Base-by-base conservation (phyloP, 805 yeast species). In the Candida succiphila region DNA sequence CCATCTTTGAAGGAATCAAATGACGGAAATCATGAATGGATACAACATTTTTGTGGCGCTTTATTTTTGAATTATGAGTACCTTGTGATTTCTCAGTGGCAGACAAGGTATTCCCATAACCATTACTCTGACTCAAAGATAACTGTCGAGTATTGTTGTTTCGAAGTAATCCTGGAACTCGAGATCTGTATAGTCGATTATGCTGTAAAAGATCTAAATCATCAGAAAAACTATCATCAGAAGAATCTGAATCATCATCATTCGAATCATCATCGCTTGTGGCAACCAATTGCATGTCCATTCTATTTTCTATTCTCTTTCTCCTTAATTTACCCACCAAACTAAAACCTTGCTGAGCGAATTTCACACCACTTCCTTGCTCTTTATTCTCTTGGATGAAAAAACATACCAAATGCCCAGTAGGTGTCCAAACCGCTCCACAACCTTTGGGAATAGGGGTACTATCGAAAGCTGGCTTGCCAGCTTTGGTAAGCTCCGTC, bases 381-480 rank as follows among this genome's bases (percentile, higher is more conserved):
- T 58, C 60, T 26, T 61, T 57, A 47, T 58, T 61, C 30, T 58
- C 65, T 32, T 71, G 72, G 8, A 79, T 70, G 56, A 85, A 86
- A 47, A 88, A 88, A 49, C 95, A 84, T 1, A 88, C 79, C 32
- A 88, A 60, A 37, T 74, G 74, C 0, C 96, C 96, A 3, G 73
- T 69, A 10, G 75, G 68, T 0, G 94, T 67, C 95, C 96, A 88
- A 2, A 74, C 63, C 0, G 95, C 96, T 8, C 96, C 96, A 60
- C 95, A 88, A 8, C 87, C 92, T 49, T 84, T 87, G 0, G 96
- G 96, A 12, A 88, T 69, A 0, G 96, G 96, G 0, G 95, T 84
- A 27, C 85, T 78, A 49, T 85, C 94, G 46, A 76, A 70, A 4
- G 64, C 46, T 1, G 62, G 58, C 21, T 47, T 49, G 16, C 46